Evolutionary conservation across 2,329 filamentous ascomycete genomes (phyloP), one percentile per base, ranked within the genome.

Genomic region (Endothia cerciana): DNA sequence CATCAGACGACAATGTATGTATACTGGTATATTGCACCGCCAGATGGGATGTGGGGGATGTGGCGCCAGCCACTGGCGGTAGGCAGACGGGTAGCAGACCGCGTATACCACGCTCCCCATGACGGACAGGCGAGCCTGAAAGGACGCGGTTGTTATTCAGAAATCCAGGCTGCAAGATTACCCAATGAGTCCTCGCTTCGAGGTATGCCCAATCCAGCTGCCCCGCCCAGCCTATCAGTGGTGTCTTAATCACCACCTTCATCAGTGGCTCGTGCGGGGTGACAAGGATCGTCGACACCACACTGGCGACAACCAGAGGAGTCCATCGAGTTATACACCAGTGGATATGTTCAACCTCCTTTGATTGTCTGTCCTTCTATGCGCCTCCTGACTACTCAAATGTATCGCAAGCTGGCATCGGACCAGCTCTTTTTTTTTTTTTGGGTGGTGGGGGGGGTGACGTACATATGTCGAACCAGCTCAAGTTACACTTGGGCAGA

Each of bases 21-120:
- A 28, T 25, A 11, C 36, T 64, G n/a, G 43, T 62, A 61, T 45
- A 62, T 58, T 51, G 58, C 17, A 59, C 22, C 30, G 25, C 33
- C 36, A 59, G 58, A 65, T 55, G 60, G 64, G 56, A 58, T 60
- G 64, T 60, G 63, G 66, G 47, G 30, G 57, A 47, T 58, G 57
- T 61, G 64, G 64, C 60, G 56, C 55, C 60, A 6, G 25, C 33
- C 55, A 58, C 33, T 33, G 59, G 51, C 36, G 61, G 41, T 33
- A 41, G 10, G 53, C 40, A 38, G 53, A 53, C 56, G 40, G 49
- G 56, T 49, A 58, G 51, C 41, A 58, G 60, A 47, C 33, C 43
- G 36, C 47, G 53, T 60, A 63, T 30, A 25, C 38, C 47, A 43
- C 55, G 43, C 36, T 60, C 38, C n/a, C n/a, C 60, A 57, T 55